A percentile compares a stretch with the other conserved stretches of the same genome.
phyloP scores from a whole-genome alignment of 257 asterid species.

The Plantago ovata region DNA sequence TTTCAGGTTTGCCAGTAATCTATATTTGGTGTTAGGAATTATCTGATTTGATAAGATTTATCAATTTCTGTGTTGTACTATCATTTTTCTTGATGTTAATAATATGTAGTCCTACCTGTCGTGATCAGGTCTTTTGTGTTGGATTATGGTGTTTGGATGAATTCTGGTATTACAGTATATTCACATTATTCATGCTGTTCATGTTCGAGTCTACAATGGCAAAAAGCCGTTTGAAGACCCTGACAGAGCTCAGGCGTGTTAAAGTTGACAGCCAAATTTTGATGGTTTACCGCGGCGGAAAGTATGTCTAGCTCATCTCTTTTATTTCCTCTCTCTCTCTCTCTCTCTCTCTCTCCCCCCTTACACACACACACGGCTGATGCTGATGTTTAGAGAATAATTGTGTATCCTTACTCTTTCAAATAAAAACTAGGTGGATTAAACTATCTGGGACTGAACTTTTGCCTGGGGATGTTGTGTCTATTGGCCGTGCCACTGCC shows the following conservation, averaged over 20 bases:
- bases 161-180: constrained; percentile 93
- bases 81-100: constrained; percentile 9
- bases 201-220: constrained; percentile 99
- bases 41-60: constrained; percentile 2
- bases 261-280: constrained; percentile 84
- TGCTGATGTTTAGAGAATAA: constrained; percentile 10
- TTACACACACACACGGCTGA: constrained; percentile 2
- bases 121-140: constrained; percentile 89
- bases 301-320: constrained; percentile 49
- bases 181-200: constrained; percentile 94
- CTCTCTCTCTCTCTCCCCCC: too few species aligned
- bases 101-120: constrained; percentile 20
- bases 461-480: constrained; percentile 93
- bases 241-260: constrained; percentile 92
- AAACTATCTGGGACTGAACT: constrained; percentile 91
- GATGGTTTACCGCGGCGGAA: constrained; percentile 95
- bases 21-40: constrained; percentile 12
- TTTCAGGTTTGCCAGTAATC: constrained; percentile 67
- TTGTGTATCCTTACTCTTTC: constrained; percentile 24
- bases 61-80: constrained; percentile 1
- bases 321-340: constrained; percentile 10
- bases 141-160: constrained; percentile 98
- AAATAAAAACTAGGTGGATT: constrained; percentile 65
- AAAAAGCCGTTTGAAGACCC: constrained; percentile 90
- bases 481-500: constrained; percentile 91